Conservation (phyloP, 768 basidiomycete genomes). For the Clathrus columnatus region DNA sequence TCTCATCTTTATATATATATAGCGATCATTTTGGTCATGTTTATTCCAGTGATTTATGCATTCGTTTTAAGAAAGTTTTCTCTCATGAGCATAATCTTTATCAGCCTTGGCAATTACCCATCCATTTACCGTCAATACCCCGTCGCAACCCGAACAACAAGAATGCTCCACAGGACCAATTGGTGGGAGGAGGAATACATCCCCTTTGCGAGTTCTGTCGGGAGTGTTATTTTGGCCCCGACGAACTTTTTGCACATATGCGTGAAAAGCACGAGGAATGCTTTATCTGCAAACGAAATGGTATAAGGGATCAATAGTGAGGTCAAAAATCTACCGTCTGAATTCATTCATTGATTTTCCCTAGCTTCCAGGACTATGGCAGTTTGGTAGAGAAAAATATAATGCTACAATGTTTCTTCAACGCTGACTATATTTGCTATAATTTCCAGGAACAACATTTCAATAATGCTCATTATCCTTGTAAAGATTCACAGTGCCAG, state of each 20-base stretch:
- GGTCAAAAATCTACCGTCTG: slow-evolving; percentile 24
- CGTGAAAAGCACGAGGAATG: slow-evolving; percentile 93
- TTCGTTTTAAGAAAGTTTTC: slow-evolving; percentile 87
- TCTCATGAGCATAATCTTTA: slow-evolving; percentile 91
- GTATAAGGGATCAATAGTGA: slow-evolving; percentile 77
- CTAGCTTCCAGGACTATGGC: slow-evolving; percentile 73
- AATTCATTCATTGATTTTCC: background rate
- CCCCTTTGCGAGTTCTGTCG: slow-evolving; percentile 83
- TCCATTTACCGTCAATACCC: slow-evolving; percentile 71
- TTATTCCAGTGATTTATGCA: slow-evolving; percentile 66
- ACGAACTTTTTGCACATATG: slow-evolving; percentile 92
- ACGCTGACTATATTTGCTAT: background rate
- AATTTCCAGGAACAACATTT: slow-evolving; percentile 61
- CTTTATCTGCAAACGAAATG: slow-evolving; percentile 84
- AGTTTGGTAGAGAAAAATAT: slow-evolving; percentile 42
- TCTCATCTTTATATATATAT: background rate
- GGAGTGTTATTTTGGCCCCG: slow-evolving; percentile 89
- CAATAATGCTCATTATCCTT: slow-evolving; percentile 67
- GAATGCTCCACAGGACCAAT: slow-evolving; percentile 34
- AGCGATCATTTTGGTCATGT: background rate
- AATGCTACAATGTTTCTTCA: slow-evolving; percentile 11
- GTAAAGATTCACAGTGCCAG: slow-evolving; percentile 62
- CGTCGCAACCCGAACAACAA: slow-evolving; percentile 29
- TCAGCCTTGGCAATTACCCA: slow-evolving; percentile 47
- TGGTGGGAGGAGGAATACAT: slow-evolving; percentile 63